A percentile compares a stretch with the other conserved stretches of the same genome.
These are phyloP conservation scores for Auricularia auricula-judae DNA, from an alignment of 768 basidiomycete genomes.

Conservation along the genomic window DNA sequence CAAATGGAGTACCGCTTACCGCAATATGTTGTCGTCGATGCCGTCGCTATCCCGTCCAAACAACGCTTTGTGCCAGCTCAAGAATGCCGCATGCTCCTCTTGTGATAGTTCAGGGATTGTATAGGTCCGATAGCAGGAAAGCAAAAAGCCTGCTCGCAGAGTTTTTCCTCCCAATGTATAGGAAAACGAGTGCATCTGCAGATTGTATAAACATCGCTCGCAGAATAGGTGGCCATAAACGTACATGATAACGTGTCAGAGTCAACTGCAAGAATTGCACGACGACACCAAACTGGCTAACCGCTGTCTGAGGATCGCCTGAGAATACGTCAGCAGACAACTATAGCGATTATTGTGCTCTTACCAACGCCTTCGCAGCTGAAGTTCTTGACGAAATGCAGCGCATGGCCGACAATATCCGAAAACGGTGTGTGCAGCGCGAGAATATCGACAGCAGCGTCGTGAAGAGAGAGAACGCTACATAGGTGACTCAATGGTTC, in stretches of 20 bases:
- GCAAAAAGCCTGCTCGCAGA: slow-evolving; percentile 40
- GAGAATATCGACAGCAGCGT: slow-evolving; percentile 53
- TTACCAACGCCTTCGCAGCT: slow-evolving; percentile 73
- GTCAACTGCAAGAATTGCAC: slow-evolving; percentile 63
- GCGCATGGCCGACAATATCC: slow-evolving; percentile 50
- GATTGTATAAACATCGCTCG: background rate
- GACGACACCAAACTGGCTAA: slow-evolving; percentile 68
- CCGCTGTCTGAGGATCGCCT: slow-evolving; percentile 81
- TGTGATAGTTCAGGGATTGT: slow-evolving; percentile 25
- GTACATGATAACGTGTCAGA: slow-evolving; percentile 53
- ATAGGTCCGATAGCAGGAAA: slow-evolving; percentile 34
- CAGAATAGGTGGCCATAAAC: slow-evolving; percentile 4
- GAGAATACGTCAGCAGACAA: slow-evolving; percentile 3
- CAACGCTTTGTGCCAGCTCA: slow-evolving; percentile 63
- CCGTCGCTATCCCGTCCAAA: slow-evolving; percentile 72
- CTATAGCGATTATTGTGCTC: slow-evolving; percentile 14
- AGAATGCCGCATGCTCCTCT: slow-evolving; percentile 16
- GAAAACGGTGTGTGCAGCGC: slow-evolving; percentile 56
- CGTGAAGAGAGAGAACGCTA: slow-evolving; percentile 48
- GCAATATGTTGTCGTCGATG: slow-evolving; percentile 68
- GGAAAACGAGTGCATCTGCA: slow-evolving; percentile 38
- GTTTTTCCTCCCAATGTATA: slow-evolving; percentile 37
- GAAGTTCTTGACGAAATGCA: slow-evolving; percentile 56
- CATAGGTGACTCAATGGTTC: slow-evolving; percentile 64
- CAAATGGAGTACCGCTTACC: slow-evolving; percentile 23